These are phyloP conservation scores for Polygonum maritimum DNA, from an alignment of 148 eudicot genomes.

Conservation along the genomic window DNA sequence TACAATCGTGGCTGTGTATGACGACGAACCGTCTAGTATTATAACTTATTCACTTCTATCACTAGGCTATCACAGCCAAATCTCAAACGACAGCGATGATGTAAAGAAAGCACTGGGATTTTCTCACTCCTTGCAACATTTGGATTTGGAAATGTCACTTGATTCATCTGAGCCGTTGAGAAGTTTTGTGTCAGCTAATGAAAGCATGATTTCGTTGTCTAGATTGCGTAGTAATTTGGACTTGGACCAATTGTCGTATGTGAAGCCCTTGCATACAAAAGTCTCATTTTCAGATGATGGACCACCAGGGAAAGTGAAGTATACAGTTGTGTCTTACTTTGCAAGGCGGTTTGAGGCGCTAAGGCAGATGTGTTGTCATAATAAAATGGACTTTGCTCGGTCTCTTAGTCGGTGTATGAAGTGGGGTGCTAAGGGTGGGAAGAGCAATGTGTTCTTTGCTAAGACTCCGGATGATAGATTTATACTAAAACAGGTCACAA, in stretches of 20 bases:
- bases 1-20: slow-evolving; percentile 66
- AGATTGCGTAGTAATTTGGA: slow-evolving; percentile 44
- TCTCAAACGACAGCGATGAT: slow-evolving; percentile 50
- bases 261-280: slow-evolving; percentile 67
- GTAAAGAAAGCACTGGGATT: slow-evolving; percentile 40
- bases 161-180: slow-evolving; percentile 42
- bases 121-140: slow-evolving; percentile 29
- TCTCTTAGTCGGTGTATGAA: slow-evolving; percentile 96
- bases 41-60: slow-evolving; percentile 73
- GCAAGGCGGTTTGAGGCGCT: slow-evolving; percentile 86
- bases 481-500: slow-evolving; percentile 82
- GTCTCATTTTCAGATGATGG: slow-evolving; percentile 66
- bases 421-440: slow-evolving; percentile 91
- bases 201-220: slow-evolving; percentile 42
- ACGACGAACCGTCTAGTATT: slow-evolving; percentile 93
- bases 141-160: slow-evolving; percentile 33
- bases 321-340: slow-evolving; percentile 68
- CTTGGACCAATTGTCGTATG: slow-evolving; percentile 51
- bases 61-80: slow-evolving; percentile 48
- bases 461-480: slow-evolving; percentile 89
- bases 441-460: slow-evolving; percentile 59
- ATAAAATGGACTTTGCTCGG: slow-evolving; percentile 66
- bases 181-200: slow-evolving; percentile 61
- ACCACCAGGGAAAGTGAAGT: slow-evolving; percentile 76
- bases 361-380: slow-evolving; percentile 73